Conservation (phyloP, 805 yeast species). For the Ogataea neopini region DNA sequence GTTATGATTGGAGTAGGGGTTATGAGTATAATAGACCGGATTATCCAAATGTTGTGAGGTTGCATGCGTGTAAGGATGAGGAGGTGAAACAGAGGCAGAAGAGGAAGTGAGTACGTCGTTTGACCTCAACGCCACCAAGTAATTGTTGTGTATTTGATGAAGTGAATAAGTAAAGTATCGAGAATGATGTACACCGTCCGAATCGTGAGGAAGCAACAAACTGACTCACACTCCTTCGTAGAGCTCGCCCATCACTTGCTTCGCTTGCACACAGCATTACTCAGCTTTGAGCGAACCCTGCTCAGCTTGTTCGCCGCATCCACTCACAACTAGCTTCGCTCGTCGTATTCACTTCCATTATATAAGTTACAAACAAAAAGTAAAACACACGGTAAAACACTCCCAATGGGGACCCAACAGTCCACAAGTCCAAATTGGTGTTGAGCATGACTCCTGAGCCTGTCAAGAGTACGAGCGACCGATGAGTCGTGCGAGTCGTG, state of each 20-base stretch:
- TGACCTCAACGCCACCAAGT: background rate
- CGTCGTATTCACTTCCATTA: background rate
- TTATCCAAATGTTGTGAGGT: slow-evolving; percentile 70
- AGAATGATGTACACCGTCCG: too few relatives aligned
- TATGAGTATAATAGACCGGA: slow-evolving; percentile 73
- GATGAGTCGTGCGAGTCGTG: background rate
- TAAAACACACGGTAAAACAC: background rate
- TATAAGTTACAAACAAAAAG: background rate
- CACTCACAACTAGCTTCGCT: background rate
- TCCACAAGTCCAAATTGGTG: background rate
- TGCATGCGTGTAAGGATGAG: slow-evolving; percentile 83
- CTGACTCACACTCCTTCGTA: too few relatives aligned
- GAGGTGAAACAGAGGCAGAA: slow-evolving; percentile 68
- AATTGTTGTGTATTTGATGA: background rate
- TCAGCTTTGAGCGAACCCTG: too few relatives aligned
- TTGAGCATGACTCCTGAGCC: background rate
- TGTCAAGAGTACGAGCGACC: background rate
- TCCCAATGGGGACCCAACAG: background rate
- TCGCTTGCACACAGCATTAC: too few relatives aligned
- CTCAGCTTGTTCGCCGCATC: too few relatives aligned
- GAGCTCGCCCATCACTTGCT: too few relatives aligned
- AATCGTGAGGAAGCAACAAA: too few relatives aligned
- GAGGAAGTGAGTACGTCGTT: slow-evolving; percentile 22
- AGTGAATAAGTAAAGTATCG: background rate
- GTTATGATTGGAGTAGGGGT: slow-evolving; percentile 97